A percentile compares a stretch with the other conserved stretches of the same genome.
These are phyloP conservation scores for Boletales sp. DNA, from an alignment of 768 basidiomycete genomes.

Conservation along the genomic window DNA sequence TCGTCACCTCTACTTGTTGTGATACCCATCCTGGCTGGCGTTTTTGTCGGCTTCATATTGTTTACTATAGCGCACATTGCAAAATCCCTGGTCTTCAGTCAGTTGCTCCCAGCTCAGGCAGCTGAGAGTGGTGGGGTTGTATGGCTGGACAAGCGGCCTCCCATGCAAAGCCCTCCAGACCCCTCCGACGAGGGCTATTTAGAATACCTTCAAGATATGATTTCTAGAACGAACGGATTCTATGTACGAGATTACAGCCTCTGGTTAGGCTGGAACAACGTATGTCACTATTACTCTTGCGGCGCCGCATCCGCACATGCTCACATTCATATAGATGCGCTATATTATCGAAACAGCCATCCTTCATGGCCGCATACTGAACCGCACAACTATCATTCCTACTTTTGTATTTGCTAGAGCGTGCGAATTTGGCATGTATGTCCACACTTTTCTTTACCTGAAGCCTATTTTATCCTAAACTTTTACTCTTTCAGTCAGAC, in stretches of 20 bases:
- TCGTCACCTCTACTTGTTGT: no score
- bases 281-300: conserved; percentile 14
- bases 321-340: conserved; percentile 34
- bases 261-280: conserved; percentile 49
- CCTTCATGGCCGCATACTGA: conserved; percentile 40
- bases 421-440: conserved; percentile 26
- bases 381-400: conserved; percentile 42
- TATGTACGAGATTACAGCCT: conserved; percentile 45
- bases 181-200: conserved; percentile 21
- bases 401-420: conserved; percentile 45
- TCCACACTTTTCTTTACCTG: background rate
- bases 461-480: background rate
- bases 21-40: conserved; percentile 24
- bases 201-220: conserved; percentile 31
- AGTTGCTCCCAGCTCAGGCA: conserved; percentile 11
- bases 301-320: background rate
- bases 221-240: conserved; percentile 40
- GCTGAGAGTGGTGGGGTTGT: conserved; percentile 10
- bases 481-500: conserved; percentile 21
- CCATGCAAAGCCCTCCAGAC: background rate
- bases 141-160: conserved; percentile 8
- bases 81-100: conserved; percentile 13
- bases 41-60: conserved; percentile 27
- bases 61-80: conserved; percentile 12
- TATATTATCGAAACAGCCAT: conserved; percentile 47